Evolutionary conservation across 805 yeast genomes (phyloP).

Genomic region (Yarrowia bubula): DNA sequence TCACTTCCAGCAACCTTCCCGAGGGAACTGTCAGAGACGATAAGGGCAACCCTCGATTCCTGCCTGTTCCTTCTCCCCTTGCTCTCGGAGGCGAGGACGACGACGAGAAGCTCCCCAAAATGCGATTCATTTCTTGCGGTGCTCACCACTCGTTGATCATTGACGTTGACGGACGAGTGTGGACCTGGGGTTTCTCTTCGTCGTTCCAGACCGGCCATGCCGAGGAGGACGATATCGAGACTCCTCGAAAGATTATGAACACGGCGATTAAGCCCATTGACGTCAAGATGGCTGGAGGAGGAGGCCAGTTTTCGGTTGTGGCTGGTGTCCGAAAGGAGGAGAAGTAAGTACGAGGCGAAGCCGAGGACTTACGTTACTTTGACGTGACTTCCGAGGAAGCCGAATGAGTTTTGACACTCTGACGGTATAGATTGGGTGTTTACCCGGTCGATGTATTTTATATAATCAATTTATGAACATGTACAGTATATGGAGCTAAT

Average conservation of each 20-base stretch:
- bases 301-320: conserved; percentile 92
- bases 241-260: conserved; percentile 85
- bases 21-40: conserved; percentile 68
- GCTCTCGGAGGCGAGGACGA: conserved; percentile 39
- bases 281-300: conserved; percentile 77
- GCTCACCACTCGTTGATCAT: conserved; percentile 91
- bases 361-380: too few species aligned
- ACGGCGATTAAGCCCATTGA: conserved; percentile 86
- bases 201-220: conserved; percentile 97
- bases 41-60: conserved; percentile 69
- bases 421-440: too few species aligned
- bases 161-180: conserved; percentile 77
- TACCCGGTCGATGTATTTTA: too few species aligned
- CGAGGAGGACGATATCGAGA: conserved; percentile 81
- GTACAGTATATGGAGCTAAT: too few species aligned
- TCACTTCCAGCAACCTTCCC: conserved; percentile 64
- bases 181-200: conserved; percentile 98
- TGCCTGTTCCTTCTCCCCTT: conserved; percentile 79
- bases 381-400: too few species aligned
- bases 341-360: background rate
- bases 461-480: too few species aligned
- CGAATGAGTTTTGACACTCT: too few species aligned
- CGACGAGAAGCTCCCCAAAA: conserved; percentile 47
- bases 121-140: conserved; percentile 70
- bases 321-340: conserved; percentile 56